Evolutionary conservation across 2,329 filamentous ascomycete genomes (phyloP), one percentile per base, ranked within the genome.

Genomic region (Trichoderma endophyticum): DNA sequence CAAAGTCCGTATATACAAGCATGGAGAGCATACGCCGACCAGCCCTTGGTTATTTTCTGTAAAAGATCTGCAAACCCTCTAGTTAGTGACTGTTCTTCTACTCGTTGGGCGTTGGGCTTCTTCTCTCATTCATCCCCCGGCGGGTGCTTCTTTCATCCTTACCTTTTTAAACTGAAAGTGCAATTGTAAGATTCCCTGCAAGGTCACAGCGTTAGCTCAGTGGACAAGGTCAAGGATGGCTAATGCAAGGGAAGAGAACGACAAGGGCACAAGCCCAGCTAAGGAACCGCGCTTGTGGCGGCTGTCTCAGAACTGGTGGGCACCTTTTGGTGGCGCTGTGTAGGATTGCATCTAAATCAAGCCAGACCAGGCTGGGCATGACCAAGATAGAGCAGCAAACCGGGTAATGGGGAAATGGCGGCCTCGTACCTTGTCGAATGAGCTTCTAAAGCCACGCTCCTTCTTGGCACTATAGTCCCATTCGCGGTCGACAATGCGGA

Each of bases 151-250:
- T 51, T 6, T 30, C 11, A 1, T 30, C 24, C 82, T 79, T 82
- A 97, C 94, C 90, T 97, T 97, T 83, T 98, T 99, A 86, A 98
- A 98, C 82, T 98, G 95, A 81, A 99, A 99, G 81, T 98, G 95
- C 72, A 99, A 88, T 83, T 98, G 95, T 72, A 99, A 85, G 77
- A 98, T 97, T 68, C 95, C 95, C 93, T 97, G 62, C 64, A 14
- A 59, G 56, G 63, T 68, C 28, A 51, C 43, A 54, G 30, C 36
- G 48, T 71, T 67, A 71, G 72, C 62, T 56, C 30, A 24, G 48
- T 14, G 48, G 57, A 64, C 72, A 71, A 24, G 72, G 72, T 71
- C 69, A n/a, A 63, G 63, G 72, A 9, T 34, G n/a, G 32, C 24
- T 36, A 63, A 67, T n/a, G 34, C 34, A n/a, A 51, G 48, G n/a